Percentiles rank a stretch among this genome's conserved stretches.
These are phyloP conservation scores for Pholiota adiposa DNA, from an alignment of 1,284 basidiomycete species.

Conservation along the genomic window DNA sequence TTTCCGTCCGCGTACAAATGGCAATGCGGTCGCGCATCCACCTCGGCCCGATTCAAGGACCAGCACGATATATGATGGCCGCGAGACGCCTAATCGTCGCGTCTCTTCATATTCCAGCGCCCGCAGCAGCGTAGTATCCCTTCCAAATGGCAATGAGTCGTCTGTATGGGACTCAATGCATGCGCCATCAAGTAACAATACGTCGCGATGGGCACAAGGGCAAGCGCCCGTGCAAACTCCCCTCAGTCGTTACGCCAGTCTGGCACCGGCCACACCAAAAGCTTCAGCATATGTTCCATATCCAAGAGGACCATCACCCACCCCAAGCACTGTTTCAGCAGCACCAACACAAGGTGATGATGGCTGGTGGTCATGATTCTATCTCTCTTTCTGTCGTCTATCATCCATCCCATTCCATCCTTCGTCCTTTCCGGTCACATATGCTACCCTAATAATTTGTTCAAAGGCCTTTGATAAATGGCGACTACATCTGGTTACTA, in stretches of 20 bases:
- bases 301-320: slow-evolving; percentile 60
- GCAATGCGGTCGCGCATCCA: slow-evolving; percentile 35
- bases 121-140: slow-evolving; percentile 31
- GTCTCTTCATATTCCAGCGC: slow-evolving; percentile 29
- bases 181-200: slow-evolving; percentile 50
- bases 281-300: slow-evolving; percentile 30
- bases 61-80: slow-evolving; percentile 57
- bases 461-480: slow-evolving; percentile 11
- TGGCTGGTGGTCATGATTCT: slow-evolving; percentile 65
- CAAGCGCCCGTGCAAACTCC: slow-evolving; percentile 35
- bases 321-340: slow-evolving; percentile 72
- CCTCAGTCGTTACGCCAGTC: slow-evolving; percentile 38
- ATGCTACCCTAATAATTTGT: slow-evolving; percentile 21
- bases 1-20: slow-evolving; percentile 35
- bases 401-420: slow-evolving; percentile 5
- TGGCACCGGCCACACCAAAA: slow-evolving; percentile 45
- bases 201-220: slow-evolving; percentile 28
- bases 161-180: slow-evolving; percentile 80
- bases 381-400: slow-evolving; percentile 12
- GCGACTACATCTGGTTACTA: slow-evolving; percentile 8
- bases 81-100: slow-evolving; percentile 36
- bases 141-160: slow-evolving; percentile 50
- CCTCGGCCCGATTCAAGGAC: slow-evolving; percentile 72
- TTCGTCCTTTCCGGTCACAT: slow-evolving; percentile 8
- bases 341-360: slow-evolving; percentile 71